phyloP scores from a whole-genome alignment of 345 rosid genomes.

The Alliaria petiolata region DNA sequence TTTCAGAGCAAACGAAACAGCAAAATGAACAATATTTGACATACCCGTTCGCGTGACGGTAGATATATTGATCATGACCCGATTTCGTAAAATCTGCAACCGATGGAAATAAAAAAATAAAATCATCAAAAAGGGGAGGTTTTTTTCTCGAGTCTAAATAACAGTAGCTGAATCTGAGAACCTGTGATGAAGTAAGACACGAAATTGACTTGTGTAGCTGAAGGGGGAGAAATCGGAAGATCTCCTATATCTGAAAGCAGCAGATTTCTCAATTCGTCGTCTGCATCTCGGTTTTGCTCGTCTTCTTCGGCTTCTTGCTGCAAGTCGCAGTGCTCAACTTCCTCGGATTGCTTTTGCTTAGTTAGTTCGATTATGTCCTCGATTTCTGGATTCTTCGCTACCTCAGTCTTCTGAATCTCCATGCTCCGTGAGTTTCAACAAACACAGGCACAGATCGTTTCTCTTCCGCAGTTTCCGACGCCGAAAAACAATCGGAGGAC shows the following conservation, averaged over 20 bases:
- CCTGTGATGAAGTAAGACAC: slow-evolving; percentile 79
- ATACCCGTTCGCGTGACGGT: slow-evolving; percentile 93
- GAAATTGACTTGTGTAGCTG: slow-evolving; percentile 72
- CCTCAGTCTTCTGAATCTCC: slow-evolving; percentile 21
- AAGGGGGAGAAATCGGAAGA: slow-evolving; percentile 64
- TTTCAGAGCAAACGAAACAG: neutral
- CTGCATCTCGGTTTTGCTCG: slow-evolving; percentile 30
- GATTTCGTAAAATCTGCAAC: slow-evolving; percentile 74
- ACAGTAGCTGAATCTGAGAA: neutral
- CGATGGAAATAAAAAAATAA: neutral
- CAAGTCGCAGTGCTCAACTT: slow-evolving; percentile 18
- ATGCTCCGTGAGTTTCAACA: neutral
- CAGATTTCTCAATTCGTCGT: slow-evolving; percentile 50
- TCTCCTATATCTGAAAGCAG: slow-evolving; percentile 49
- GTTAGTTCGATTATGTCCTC: neutral
- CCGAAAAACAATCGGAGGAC: neutral
- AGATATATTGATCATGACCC: slow-evolving; percentile 82
- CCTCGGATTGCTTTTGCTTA: neutral
- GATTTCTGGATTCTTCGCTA: slow-evolving; percentile 12
- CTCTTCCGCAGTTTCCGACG: slow-evolving; percentile 6
- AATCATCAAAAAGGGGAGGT: neutral
- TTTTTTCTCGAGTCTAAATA: too few species aligned
- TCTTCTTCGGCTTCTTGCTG: slow-evolving; percentile 12
- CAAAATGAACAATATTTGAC: neutral
- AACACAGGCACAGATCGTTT: neutral